Conservation (phyloP, 495 filamentous ascomycete species). For the Umbilicaria muhlenbergii region DNA sequence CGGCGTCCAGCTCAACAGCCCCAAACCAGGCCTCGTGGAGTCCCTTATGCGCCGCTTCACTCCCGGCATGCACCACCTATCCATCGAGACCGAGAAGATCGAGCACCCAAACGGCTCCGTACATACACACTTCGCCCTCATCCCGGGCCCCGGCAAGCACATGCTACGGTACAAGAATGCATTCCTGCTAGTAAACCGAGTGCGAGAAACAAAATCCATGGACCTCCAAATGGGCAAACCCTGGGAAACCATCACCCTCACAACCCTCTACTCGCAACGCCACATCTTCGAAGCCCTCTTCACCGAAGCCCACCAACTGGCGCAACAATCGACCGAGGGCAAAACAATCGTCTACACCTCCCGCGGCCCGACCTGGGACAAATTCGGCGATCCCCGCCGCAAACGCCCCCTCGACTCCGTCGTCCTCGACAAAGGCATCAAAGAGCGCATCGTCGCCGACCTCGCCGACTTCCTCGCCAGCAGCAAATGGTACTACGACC, state of each 20-base stretch:
- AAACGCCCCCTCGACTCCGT: constrained; percentile 84
- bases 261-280: constrained; percentile 75
- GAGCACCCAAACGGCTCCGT: constrained; percentile 46
- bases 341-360: constrained; percentile 87
- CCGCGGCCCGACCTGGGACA: constrained; percentile 62
- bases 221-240: constrained; percentile 66
- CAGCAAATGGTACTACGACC: constrained; percentile 79
- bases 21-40: constrained; percentile 29
- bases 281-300: constrained; percentile 79
- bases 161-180: constrained; percentile 72
- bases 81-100: constrained; percentile 48
- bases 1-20: background rate
- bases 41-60: constrained; percentile 40
- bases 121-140: constrained; percentile 67
- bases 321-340: constrained; percentile 64
- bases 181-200: constrained; percentile 70
- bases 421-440: constrained; percentile 70
- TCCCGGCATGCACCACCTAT: constrained; percentile 50
- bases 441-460: constrained; percentile 72
- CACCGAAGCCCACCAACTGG: constrained; percentile 64
- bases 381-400: constrained; percentile 73
- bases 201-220: constrained; percentile 60
- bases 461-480: constrained; percentile 68
- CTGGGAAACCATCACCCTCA: constrained; percentile 87
- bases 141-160: constrained; percentile 79